Base-by-base conservation (phyloP, 345 rosid species). In the Turnera subulata region DNA sequence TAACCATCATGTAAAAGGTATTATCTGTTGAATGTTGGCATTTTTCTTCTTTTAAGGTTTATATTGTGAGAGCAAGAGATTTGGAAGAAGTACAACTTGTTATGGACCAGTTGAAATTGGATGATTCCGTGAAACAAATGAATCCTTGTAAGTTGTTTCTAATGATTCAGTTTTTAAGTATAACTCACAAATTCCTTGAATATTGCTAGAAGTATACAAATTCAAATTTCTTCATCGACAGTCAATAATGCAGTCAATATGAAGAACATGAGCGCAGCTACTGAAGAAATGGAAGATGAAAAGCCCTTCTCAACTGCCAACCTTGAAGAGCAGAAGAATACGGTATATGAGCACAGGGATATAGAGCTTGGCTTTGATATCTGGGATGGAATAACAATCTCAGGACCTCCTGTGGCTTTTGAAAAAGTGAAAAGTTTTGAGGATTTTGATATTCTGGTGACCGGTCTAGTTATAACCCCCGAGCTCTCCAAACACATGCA, bases 21-120 rank as follows among this genome's bases (percentile, higher is more conserved):
- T n/a, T n/a, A n/a, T n/a, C n/a, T n/a, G n/a, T n/a, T n/a, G n/a
- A n/a, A n/a, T n/a, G n/a, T n/a, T n/a, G n/a, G n/a, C n/a, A n/a
- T n/a, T n/a, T n/a, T n/a, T n/a, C n/a, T n/a, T 25, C 20, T 18
- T 42, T 11, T 5, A 46, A 77, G 85, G 81, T 78, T 20, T 61
- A 66, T 56, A 73, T 80, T 35, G 53, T 78, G 50, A 71, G 80
- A 65, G 85, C 69, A 19, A 62, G 71, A 14, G 65, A 50, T 18
- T 59, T 62, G 10, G 78, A 50, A 24, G 18, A 48, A 16, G 45
- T 8, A 42, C n/a, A 9, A 6, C 13, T 13, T 42, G 45, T 15
- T 13, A 10, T 42, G 7, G 16, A 16, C 45, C 45, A 4, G 7
- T 42, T 42, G 45, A 42, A 13, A 13, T 42, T 42, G 4, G 45